Conservation (phyloP, 1,284 basidiomycete genomes). For the Tylopilus orsonianus region DNA sequence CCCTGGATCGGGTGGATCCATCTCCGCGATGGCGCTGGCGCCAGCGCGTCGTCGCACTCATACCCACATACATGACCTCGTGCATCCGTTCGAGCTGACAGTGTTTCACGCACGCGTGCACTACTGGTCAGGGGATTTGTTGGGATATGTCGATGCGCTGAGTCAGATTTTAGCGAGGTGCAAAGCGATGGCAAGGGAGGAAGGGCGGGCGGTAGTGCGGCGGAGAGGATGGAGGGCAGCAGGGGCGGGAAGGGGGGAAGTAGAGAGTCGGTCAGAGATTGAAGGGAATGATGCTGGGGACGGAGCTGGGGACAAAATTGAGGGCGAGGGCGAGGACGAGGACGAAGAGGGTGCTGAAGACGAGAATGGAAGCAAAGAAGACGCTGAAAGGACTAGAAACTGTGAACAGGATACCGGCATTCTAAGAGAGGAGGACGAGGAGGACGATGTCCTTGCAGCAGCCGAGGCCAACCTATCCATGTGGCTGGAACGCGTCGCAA, state of each 20-base stretch:
- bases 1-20: slow-evolving; percentile 3
- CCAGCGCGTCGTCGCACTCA: not conserved
- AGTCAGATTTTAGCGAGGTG: slow-evolving; percentile 78
- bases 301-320: not conserved
- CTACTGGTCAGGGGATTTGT: slow-evolving; percentile 74
- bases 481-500: slow-evolving; percentile 77
- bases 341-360: not conserved
- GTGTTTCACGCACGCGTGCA: slow-evolving; percentile 68
- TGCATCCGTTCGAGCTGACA: slow-evolving; percentile 79
- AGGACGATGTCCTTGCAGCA: slow-evolving; percentile 20
- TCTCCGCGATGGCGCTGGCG: not conserved
- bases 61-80: slow-evolving; percentile 44
- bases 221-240: slow-evolving; percentile 37
- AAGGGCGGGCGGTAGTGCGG: slow-evolving; percentile 30
- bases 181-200: slow-evolving; percentile 53
- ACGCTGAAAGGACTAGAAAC: not conserved
- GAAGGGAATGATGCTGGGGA: not conserved
- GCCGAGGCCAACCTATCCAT: slow-evolving; percentile 52
- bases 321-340: not conserved
- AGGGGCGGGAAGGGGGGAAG: not conserved
- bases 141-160: slow-evolving; percentile 77
- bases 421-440: slow-evolving; percentile 3
- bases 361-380: not conserved
- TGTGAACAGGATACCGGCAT: not conserved
- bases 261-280: not conserved